phyloP scores from a whole-genome alignment of 2,329 filamentous ascomycete species.

The Talaromyces sp. region DNA sequence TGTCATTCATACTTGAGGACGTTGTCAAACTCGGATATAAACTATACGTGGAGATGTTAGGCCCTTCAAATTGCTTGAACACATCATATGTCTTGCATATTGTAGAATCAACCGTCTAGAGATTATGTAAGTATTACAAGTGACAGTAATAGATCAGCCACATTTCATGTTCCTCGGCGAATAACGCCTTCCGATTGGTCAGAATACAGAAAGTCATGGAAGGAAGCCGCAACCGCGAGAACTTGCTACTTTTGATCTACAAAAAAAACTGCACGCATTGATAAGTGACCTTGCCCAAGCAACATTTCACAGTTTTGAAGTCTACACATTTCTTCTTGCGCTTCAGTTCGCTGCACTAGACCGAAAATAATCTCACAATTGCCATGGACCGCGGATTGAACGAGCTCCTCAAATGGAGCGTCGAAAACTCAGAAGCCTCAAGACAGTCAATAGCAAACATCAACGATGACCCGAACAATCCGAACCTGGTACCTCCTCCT shows the following conservation, averaged over 20 bases:
- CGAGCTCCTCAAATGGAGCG: constrained; percentile 76
- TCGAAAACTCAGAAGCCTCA: constrained; percentile 58
- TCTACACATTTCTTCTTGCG: background rate
- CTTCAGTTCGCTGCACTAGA: background rate
- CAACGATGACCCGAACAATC: constrained; percentile 27
- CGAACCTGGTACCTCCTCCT: constrained; percentile 35
- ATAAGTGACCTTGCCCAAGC: background rate
- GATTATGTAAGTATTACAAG: background rate
- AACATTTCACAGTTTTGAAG: too few relatives aligned
- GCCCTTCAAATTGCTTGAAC: background rate
- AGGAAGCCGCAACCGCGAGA: constrained; percentile 18
- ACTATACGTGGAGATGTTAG: background rate
- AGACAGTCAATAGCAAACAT: constrained; percentile 34
- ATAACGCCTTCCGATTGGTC: constrained; percentile 12
- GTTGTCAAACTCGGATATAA: background rate
- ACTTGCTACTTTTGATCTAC: constrained; percentile 1
- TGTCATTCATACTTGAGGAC: background rate
- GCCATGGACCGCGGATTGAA: constrained; percentile 66
- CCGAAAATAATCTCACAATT: constrained; percentile 21
- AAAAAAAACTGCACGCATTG: background rate
- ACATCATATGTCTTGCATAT: background rate
- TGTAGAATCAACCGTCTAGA: background rate
- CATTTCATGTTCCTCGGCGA: background rate
- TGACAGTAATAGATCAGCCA: background rate
- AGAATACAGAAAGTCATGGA: constrained; percentile 18